A percentile compares a stretch with the other conserved stretches of the same genome.
Evolutionary conservation across 306 rosid species (phyloP).

Genomic region (Boehmeria nivea): DNA sequence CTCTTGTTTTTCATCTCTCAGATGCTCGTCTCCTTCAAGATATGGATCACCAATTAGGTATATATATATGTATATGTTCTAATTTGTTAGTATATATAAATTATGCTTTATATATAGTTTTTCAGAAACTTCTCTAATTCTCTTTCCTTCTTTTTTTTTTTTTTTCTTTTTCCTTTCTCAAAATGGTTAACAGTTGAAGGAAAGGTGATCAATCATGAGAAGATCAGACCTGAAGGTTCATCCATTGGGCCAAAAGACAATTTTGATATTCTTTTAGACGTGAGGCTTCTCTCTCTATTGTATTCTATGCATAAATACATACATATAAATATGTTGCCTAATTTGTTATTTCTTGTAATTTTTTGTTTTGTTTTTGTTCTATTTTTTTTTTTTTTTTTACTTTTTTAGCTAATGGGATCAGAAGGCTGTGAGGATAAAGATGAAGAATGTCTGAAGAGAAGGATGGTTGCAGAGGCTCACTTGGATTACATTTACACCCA

Average conservation of each 20-base stretch:
- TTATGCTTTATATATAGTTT: no score
- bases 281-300: slow-evolving; percentile 18
- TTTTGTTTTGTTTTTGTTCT: not conserved
- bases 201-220: slow-evolving; percentile 17
- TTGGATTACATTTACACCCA: slow-evolving; percentile 88
- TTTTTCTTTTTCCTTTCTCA: slow-evolving; percentile 6
- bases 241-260: no score
- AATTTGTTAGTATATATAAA: no score
- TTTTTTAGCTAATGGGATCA: slow-evolving; percentile 36
- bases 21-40: slow-evolving; percentile 30
- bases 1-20: slow-evolving; percentile 33
- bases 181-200: slow-evolving; percentile 33
- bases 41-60: slow-evolving; percentile 17
- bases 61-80: not conserved
- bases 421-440: slow-evolving; percentile 39
- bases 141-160: no score
- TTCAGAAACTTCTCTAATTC: no score
- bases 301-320: not conserved
- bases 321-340: not conserved
- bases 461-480: slow-evolving; percentile 65
- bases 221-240: no score
- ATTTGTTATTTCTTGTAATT: no score
- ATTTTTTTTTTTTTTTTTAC: no score
- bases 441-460: slow-evolving; percentile 43
- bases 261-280: slow-evolving; percentile 17